Evolutionary conservation across 2,329 filamentous ascomycete species (phyloP), one percentile per base, ranked within the genome.

Genomic region (Penicillium sp.): DNA sequence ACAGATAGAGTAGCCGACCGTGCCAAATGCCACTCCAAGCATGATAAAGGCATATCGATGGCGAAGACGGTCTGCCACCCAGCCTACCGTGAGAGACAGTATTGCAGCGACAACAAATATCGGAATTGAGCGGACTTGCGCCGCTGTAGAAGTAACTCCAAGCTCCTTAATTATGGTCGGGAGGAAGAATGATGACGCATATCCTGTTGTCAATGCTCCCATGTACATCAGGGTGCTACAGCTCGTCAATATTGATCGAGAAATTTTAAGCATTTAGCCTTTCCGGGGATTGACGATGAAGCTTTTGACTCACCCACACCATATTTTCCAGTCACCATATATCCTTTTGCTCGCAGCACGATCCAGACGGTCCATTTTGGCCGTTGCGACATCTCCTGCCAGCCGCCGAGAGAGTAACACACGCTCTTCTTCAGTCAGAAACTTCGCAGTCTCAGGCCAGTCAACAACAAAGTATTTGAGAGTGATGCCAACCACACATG

Each of bases 1-100:
- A 45, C 71, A 56, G 26, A 69, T 58, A 7, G 62, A 61, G 6
- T 69, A 49, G n/a, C 69, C 69, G 23, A 60, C 53, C 23, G 70
- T 61, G 6, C 61, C 53, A 9, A 72, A 53, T 0, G 55, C 33
- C 20, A 59, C 45, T 25, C 57, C 57, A 5, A 66, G 48, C 14
- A 66, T 33, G 23, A 69, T 61, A 51, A 64, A 71, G 1, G 64
- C 65, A 22, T 52, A 56, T 8, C 69, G 67, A 25, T 67, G 54
- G 27, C 44, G 26, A 20, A 52, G 22, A 12, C 47, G 51, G 53
- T 67, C 67, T 5, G 61, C 64, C 5, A 60, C 53, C 42, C 61
- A 61, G 26, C 65, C 64, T n/a, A 53, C 50, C 2, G 65, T 31
- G 20, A 64, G 29, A 23, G 57, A 60, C 6, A 66, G 55, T 33